These are phyloP conservation scores for Jaapia argillacea DNA, from an alignment of 768 basidiomycete genomes.

Conservation along the genomic window DNA sequence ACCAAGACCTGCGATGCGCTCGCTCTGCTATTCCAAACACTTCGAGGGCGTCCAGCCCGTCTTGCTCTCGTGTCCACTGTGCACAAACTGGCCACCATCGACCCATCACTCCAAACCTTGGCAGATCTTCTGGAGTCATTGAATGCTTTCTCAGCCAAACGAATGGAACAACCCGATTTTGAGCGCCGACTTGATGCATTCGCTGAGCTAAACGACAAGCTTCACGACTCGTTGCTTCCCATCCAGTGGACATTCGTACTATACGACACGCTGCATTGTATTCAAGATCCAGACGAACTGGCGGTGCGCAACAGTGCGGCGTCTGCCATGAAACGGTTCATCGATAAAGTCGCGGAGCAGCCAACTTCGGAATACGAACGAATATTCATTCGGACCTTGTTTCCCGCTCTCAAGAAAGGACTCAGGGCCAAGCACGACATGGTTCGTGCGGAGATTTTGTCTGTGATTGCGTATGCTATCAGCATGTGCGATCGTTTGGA, in stretches of 20 bases:
- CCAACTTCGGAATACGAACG: slow-evolving; percentile 34
- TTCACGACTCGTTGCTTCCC: slow-evolving; percentile 38
- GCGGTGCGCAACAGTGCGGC: slow-evolving; percentile 79
- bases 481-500: slow-evolving; percentile 47
- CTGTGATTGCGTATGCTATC: slow-evolving; percentile 70
- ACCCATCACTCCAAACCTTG: slow-evolving; percentile 35
- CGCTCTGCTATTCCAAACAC: slow-evolving; percentile 65
- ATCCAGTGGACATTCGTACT: slow-evolving; percentile 70
- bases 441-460: slow-evolving; percentile 77
- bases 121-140: slow-evolving; percentile 52
- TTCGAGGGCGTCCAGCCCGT: slow-evolving; percentile 67
- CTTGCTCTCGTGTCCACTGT: slow-evolving; percentile 59
- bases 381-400: slow-evolving; percentile 54
- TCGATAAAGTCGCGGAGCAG: slow-evolving; percentile 44
- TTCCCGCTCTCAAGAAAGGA: slow-evolving; percentile 72
- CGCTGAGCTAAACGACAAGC: slow-evolving; percentile 57
- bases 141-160: slow-evolving; percentile 78
- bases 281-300: slow-evolving; percentile 85
- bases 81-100: slow-evolving; percentile 34
- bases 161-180: slow-evolving; percentile 90
- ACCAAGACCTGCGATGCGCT: slow-evolving; percentile 53
- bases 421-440: slow-evolving; percentile 74
- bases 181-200: slow-evolving; percentile 76
- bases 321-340: slow-evolving; percentile 64
- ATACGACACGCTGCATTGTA: slow-evolving; percentile 74